A percentile compares a stretch with the other conserved stretches of the same genome.
Conservation (phyloP, 805 yeast genomes). For the Wickerhamomyces chambardii region DNA sequence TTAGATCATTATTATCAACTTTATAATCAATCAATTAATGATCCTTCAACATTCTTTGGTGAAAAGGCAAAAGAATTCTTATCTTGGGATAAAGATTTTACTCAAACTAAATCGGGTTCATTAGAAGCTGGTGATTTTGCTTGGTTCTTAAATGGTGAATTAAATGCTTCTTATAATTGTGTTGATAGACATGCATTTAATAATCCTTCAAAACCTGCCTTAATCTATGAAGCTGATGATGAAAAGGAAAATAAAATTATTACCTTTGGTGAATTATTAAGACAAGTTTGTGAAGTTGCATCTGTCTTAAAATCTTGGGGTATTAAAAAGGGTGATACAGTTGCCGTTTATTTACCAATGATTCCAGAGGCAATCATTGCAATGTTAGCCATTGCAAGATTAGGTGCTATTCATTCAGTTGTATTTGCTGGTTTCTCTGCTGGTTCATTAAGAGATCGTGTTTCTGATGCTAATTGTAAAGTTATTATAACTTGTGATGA, state of each 20-base stretch:
- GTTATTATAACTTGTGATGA: constrained; percentile 77
- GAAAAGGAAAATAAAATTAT: constrained; percentile 52
- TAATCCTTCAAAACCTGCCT: constrained; percentile 65
- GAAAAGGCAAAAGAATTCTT: constrained; percentile 64
- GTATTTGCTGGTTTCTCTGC: constrained; percentile 81
- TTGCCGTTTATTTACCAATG: constrained; percentile 84
- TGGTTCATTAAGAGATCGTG: constrained; percentile 62
- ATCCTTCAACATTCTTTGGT: constrained; percentile 82
- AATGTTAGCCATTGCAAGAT: constrained; percentile 66
- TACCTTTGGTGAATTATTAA: constrained; percentile 64
- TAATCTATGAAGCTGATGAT: constrained; percentile 78
- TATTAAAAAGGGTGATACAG: constrained; percentile 74
- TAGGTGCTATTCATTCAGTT: constrained; percentile 82
- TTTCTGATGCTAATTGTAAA: constrained; percentile 62
- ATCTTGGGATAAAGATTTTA: constrained; percentile 71
- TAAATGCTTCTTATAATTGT: constrained; percentile 75
- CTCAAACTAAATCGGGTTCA: constrained; percentile 12
- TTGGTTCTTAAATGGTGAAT: constrained; percentile 75
- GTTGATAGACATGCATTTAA: constrained; percentile 74
- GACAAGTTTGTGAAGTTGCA: constrained; percentile 62
- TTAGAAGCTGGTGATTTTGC: constrained; percentile 45
- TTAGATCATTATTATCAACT: constrained; percentile 63
- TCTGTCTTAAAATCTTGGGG: constrained; percentile 61
- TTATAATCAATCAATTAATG: constrained; percentile 70
- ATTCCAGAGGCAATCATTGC: constrained; percentile 72